Evolutionary conservation across 2,329 filamentous ascomycete genomes (phyloP), one percentile per base, ranked within the genome.

Genomic region (Westerdykella ornata): DNA sequence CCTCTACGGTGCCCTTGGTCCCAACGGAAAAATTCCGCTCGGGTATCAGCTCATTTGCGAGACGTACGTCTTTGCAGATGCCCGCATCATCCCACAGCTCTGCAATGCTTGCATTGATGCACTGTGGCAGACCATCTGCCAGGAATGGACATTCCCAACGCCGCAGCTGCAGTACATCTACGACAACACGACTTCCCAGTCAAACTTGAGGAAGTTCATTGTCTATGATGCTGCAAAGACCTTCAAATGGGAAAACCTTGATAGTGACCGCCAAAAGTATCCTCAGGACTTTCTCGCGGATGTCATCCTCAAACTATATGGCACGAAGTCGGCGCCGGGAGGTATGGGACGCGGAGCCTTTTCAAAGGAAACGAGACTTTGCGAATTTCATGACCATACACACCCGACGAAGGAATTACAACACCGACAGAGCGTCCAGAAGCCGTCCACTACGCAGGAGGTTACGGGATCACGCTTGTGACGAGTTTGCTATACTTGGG

Each of bases 251-350:
- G 15, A 5, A 2, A 33, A 13, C 17, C 14, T 39, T 7, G n/a
- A 33, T 3, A 14, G 8, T 13, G 22, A 18, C 8, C 14, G n/a
- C 5, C 5, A 31, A 6, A 17, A 12, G 8, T 39, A 39, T 20
- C 37, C 37, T 14, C 30, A 20, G 26, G 37, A 39, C 37, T 39
- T 39, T 19, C 19, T 39, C 13, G 26, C 32, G 11, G 37, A 39
- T 11, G 11, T 32, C 26, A 30, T 39, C 8, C 22, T 26, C 22
- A 26, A 26, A 11, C 22, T 26, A 7, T 26, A 26, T 11, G 22
- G 12, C 8, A 26, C 22, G 3, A 26, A 26, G 22, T 26, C 22
- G 8, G 8, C 22, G 8, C 22, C 7, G 8, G 22, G 22, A 9
- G 22, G 22, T 26, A 26, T 26, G 22, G 22, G 22, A 26, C 8